Percentiles rank a stretch among this genome's conserved stretches.
These are phyloP conservation scores for Fusarium sp. DNA, from an alignment of 2,329 filamentous ascomycete species.

Conservation along the genomic window DNA sequence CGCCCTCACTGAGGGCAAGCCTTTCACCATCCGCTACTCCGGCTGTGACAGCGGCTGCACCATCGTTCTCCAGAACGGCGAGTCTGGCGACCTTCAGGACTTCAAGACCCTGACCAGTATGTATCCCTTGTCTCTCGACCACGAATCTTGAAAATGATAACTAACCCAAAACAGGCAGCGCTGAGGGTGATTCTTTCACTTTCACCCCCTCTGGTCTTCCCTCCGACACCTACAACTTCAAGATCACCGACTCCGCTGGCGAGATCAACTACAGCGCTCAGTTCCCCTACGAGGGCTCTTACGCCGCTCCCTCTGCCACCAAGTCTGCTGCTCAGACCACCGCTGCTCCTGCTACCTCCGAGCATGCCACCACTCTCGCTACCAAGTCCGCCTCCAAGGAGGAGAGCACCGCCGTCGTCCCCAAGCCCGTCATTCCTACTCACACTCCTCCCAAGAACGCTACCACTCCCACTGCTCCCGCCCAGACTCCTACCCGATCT, in stretches of 20 bases:
- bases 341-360: constrained; percentile 23
- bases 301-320: constrained; percentile 24
- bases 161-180: constrained; percentile 25
- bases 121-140: constrained; percentile 2
- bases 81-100: constrained; percentile 44
- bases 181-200: constrained; percentile 43
- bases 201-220: constrained; percentile 46
- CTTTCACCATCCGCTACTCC: constrained; percentile 49
- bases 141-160: too few relatives aligned
- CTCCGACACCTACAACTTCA: constrained; percentile 51
- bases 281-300: constrained; percentile 48
- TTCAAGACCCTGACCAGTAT: constrained; percentile 50
- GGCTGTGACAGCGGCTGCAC: constrained; percentile 51
- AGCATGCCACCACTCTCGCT: constrained; percentile 34
- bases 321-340: constrained; percentile 23
- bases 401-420: constrained; percentile 23
- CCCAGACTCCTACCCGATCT: constrained; percentile 24
- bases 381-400: constrained; percentile 31
- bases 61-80: constrained; percentile 50
- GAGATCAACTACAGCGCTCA: constrained; percentile 50
- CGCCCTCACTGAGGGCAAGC: constrained; percentile 45
- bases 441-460: constrained; percentile 30
- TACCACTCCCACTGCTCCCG: constrained; percentile 19
- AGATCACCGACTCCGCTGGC: constrained; percentile 47
- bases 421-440: constrained; percentile 30